Conservation (phyloP, 2,329 filamentous ascomycete genomes). For the Thermoascus crustaceus region DNA sequence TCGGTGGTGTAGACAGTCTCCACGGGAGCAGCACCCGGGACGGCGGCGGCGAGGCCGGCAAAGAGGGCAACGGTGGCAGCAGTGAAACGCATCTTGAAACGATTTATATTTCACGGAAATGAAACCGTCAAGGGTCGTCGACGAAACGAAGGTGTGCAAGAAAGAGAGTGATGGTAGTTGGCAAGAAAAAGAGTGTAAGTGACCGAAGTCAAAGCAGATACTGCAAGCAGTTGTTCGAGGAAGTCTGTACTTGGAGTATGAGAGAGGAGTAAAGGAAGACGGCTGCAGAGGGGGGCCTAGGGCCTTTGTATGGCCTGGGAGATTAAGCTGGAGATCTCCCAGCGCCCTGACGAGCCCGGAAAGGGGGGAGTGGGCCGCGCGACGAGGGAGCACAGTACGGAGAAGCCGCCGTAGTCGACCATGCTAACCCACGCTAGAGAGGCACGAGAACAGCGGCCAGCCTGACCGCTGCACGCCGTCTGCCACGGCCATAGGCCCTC, state of each 20-base stretch:
- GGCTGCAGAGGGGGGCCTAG: slow-evolving; percentile 13
- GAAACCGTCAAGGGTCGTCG: slow-evolving; percentile 25
- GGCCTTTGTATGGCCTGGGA: slow-evolving; percentile 33
- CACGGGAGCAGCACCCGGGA: slow-evolving; percentile 24
- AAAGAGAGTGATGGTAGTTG: slow-evolving; percentile 26
- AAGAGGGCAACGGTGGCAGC: slow-evolving; percentile 33
- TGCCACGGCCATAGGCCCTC: not conserved
- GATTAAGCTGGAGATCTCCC: slow-evolving; percentile 28
- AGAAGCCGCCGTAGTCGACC: not conserved
- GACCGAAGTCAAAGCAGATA: slow-evolving; percentile 37
- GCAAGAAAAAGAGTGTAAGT: slow-evolving; percentile 32
- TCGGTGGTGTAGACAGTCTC: slow-evolving; percentile 51
- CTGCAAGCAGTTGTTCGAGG: slow-evolving; percentile 24
- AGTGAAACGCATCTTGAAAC: slow-evolving; percentile 39
- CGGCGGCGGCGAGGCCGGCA: slow-evolving; percentile 32
- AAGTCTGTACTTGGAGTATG: slow-evolving; percentile 24
- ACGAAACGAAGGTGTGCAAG: slow-evolving; percentile 20
- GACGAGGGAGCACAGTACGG: slow-evolving; percentile 6
- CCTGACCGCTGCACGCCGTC: not conserved
- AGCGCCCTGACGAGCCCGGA: not conserved
- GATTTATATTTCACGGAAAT: slow-evolving; percentile 13
- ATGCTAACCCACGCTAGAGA: not conserved
- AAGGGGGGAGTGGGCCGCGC: slow-evolving; percentile 6
- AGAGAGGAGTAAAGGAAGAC: slow-evolving; percentile 13
- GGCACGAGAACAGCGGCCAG: not conserved